Evolutionary conservation across 805 yeast genomes (phyloP), one percentile per base, ranked within the genome.

Genomic region (Pichia deserticola): DNA sequence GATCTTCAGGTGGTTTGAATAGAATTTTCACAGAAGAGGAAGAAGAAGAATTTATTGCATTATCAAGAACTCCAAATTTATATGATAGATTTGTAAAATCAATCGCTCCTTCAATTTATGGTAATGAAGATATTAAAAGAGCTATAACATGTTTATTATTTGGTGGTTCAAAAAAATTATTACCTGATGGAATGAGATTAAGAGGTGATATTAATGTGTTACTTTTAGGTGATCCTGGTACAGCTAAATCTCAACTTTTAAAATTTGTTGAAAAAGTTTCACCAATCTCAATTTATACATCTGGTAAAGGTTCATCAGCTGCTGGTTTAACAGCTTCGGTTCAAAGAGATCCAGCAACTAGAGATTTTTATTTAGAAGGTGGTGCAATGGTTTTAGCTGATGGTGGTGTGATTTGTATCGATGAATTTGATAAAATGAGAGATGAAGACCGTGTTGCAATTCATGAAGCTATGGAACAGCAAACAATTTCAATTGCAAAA

Each of bases 381-480:
- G 99, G 99, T 69, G 99, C 99, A 8, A 90, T 93, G 97, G 99
- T 93, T n/a, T 73, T 93, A 45, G 99, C 99, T 0, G 99, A 93
- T 70, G 98, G 98, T 38, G 99, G 99, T 57, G 97, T 93, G 45
- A 97, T 92, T 44, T 93, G 98, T 76, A 93, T 93, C 62, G 99
- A 93, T 73, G 99, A 93, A 76, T 93, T 93, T 64, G 99, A 93
- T 68, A 93, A 93, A 74, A 93, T 93, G 99, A 78, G 98, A 65
- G 99, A 93, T 62, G 98, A 93, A 65, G 99, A 93, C 68, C 78
- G 99, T 64, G 98, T 93, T 37, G 98, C 99, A 0, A 93, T 93
- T 57, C 99, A 93, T 68, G 99, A 93, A 74, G 99, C 99, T 11
- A 93, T 93, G 99, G 99, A 93, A 72, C 99, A 93, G 69, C 99